These are phyloP conservation scores for Saccharomycopsis microspora DNA, from an alignment of 805 yeast species.

Conservation along the genomic window DNA sequence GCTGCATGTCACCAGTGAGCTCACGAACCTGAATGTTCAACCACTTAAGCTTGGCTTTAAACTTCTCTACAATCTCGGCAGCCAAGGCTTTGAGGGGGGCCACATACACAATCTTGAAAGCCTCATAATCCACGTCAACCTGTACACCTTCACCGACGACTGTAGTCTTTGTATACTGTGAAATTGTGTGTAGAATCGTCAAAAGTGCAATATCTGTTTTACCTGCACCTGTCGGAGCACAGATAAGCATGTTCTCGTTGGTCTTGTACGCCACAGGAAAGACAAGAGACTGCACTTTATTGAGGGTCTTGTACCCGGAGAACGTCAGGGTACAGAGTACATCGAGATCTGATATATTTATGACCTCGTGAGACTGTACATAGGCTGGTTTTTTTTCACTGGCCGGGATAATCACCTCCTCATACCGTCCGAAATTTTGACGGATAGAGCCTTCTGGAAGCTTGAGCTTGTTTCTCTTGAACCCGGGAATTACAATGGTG, in stretches of 20 bases:
- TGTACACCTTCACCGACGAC: slow-evolving; percentile 34
- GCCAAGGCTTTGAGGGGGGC: slow-evolving; percentile 93
- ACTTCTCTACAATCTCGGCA: slow-evolving; percentile 92
- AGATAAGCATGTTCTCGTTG: slow-evolving; percentile 87
- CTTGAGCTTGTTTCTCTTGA: slow-evolving; percentile 69
- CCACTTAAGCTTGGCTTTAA: slow-evolving; percentile 67
- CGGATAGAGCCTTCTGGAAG: slow-evolving; percentile 77
- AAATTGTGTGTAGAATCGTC: slow-evolving; percentile 67
- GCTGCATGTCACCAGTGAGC: slow-evolving; percentile 92
- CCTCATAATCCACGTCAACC: slow-evolving; percentile 65
- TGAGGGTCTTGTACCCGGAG: slow-evolving; percentile 61
- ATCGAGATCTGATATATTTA: slow-evolving; percentile 57
- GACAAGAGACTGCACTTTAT: slow-evolving; percentile 83
- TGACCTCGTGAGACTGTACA: slow-evolving; percentile 33
- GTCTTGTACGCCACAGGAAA: slow-evolving; percentile 88
- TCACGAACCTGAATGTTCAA: slow-evolving; percentile 80
- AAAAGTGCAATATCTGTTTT: slow-evolving; percentile 88
- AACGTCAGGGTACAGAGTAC: slow-evolving; percentile 76
- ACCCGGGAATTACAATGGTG: slow-evolving; percentile 57
- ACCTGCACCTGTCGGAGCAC: slow-evolving; percentile 99
- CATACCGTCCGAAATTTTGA: slow-evolving; percentile 48
- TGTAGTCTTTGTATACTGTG: slow-evolving; percentile 51
- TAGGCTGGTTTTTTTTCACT: slow-evolving; percentile 37
- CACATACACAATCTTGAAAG: slow-evolving; percentile 83
- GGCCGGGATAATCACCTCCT: slow-evolving; percentile 77